Evolutionary conservation across 1,139 yeast genomes (phyloP).

Genomic region (Kodamaea ohmeri): DNA sequence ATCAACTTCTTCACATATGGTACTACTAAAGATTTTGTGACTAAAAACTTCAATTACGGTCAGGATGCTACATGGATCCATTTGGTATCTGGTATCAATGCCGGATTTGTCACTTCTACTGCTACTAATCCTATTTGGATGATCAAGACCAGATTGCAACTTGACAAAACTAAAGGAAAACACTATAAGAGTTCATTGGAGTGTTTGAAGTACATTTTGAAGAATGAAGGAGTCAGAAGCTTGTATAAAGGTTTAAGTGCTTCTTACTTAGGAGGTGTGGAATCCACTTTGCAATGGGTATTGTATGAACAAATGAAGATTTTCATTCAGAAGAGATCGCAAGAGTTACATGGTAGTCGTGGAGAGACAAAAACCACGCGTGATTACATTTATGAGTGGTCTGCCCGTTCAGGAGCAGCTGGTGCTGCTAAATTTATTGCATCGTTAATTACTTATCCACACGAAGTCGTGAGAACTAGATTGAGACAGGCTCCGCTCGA

Average conservation of each 20-base stretch:
- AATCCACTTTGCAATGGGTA: slow-evolving; percentile 95
- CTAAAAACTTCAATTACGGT: slow-evolving; percentile 64
- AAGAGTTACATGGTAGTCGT: slow-evolving; percentile 43
- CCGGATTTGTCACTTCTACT: slow-evolving; percentile 93
- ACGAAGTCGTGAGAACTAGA: slow-evolving; percentile 94
- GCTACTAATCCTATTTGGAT: slow-evolving; percentile 99
- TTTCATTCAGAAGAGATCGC: slow-evolving; percentile 59
- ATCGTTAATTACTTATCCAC: slow-evolving; percentile 91
- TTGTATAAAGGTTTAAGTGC: slow-evolving; percentile 90
- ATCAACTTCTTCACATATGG: slow-evolving; percentile 97
- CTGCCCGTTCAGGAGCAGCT: slow-evolving; percentile 95
- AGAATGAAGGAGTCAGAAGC: slow-evolving; percentile 75
- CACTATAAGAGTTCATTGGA: slow-evolving; percentile 83
- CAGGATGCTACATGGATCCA: slow-evolving; percentile 85
- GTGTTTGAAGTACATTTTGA: slow-evolving; percentile 67
- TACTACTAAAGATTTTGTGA: slow-evolving; percentile 72
- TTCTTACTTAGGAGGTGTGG: slow-evolving; percentile 90
- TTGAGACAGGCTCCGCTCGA: slow-evolving; percentile 86
- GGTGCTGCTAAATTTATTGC: slow-evolving; percentile 95
- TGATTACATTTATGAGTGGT: slow-evolving; percentile 83
- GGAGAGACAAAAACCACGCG: slow-evolving; percentile 47
- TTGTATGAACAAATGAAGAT: slow-evolving; percentile 91
- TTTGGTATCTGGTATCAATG: slow-evolving; percentile 81
- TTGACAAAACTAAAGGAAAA: slow-evolving; percentile 68
- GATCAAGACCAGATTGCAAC: slow-evolving; percentile 88